Evolutionary conservation across 2,329 filamentous ascomycete genomes (phyloP), one percentile per base, ranked within the genome.

Genomic region (Sodiomyces alkalinus): DNA sequence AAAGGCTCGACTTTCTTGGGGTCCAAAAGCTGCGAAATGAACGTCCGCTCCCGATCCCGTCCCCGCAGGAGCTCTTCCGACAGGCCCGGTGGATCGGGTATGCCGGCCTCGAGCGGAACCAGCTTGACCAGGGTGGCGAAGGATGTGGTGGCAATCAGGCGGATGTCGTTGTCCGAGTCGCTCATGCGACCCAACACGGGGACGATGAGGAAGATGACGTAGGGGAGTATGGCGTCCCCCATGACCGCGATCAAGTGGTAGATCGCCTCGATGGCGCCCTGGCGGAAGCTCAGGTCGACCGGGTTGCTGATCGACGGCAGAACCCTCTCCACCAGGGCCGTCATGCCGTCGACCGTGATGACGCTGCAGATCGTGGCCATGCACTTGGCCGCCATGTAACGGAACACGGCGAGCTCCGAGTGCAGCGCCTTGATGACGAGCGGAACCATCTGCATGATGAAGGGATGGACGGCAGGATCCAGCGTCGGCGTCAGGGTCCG

Each of bases 201-300:
- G 9, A 96, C 92, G 33, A 98, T 92, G 39, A 98, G 71, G 71
- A 98, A 98, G 44, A 98, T 94, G 37, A 98, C 90, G 45, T 98
- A 98, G 3, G 92, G 90, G 17, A 98, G 57, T 32, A 98, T 98
- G 20, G 73, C 70, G 48, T 96, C 90, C 36, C 92, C 90, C 90
- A 98, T 98, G 28, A 94, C 86, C 34, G 92, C 82, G 38, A 98
- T 98, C 33, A 98, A 62, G 52, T 98, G 90, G 48, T 98, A 98
- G 34, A 98, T 80, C 41, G 75, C 83, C 54, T 98, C 90, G 32
- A 92, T 90, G 5, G 83, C 85, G 37, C 90, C 90, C 57, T 98
- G 90, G 21, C 90, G 77, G 55, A 78, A 80, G 46, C 82, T 77
- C 17, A 94, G 67, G 44, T 98, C 87, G 34, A 92, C 56, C 1